Base-by-base conservation (phyloP, 2,329 filamentous ascomycete species). In the Phialophora macrospora region DNA sequence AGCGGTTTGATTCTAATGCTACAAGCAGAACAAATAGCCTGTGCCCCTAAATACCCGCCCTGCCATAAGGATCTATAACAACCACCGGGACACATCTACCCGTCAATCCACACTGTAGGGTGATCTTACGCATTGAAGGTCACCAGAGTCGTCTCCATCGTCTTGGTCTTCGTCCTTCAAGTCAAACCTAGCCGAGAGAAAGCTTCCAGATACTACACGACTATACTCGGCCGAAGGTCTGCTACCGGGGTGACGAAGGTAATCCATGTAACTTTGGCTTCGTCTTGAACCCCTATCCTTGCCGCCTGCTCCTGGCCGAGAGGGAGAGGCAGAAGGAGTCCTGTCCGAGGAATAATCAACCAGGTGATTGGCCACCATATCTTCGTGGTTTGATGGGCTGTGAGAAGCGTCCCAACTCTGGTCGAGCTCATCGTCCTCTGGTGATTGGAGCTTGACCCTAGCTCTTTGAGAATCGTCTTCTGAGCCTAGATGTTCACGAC, bases 61-160 rank as follows among this genome's bases (percentile, higher is more conserved):
- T 44, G 6, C n/a, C 17, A 44, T 44, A n/a, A 7, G 17, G 38
- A 44, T n/a, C 34, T 41, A 44, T n/a, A 44, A 44, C 6, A 44
- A n/a, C 17, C 17, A 44, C 38, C 2, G 17, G 38, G 5, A 17
- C 17, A n/a, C 38, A 5, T 44, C 38, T 3, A 44, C 5, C 14
- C 30, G 24, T 66, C 28, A 70, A 60, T 70, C 68, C 28, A 70
- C 68, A 46, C 68, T 70, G 34, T 70, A 70, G n/a, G 68, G 68
- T 34, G 65, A 58, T 22, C 68, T 61, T 28, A 51, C 54, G 46
- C 68, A 70, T n/a, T 68, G 60, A 12, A 48, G 24, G 24, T 66
- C 68, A 17, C 49, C 34, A n/a, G 54, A 62, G 24, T 56, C 62
- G 22, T 61, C 65, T 26, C 11, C 51, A 12, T 52, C 46, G 14